phyloP scores from a whole-genome alignment of 2,329 filamentous ascomycete genomes.

The Neospermospora avenae region DNA sequence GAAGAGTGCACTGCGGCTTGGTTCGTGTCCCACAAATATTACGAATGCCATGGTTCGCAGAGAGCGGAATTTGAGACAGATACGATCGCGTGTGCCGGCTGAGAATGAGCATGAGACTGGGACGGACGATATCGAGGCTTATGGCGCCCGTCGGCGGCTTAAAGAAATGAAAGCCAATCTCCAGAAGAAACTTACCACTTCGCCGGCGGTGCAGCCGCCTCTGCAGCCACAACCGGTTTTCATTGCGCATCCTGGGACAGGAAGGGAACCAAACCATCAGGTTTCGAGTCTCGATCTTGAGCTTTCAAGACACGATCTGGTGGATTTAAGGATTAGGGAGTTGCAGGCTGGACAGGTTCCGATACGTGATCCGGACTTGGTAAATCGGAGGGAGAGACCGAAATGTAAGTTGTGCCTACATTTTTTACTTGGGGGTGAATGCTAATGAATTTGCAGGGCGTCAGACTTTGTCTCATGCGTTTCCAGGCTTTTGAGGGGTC shows the following conservation, averaged over 20 bases:
- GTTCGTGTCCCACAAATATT: constrained; percentile 63
- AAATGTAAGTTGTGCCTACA: constrained; percentile 20
- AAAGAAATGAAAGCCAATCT: constrained; percentile 13
- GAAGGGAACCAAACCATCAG: not conserved
- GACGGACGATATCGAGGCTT: constrained; percentile 6
- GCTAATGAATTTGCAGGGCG: constrained; percentile 23
- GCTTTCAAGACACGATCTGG: constrained; percentile 21
- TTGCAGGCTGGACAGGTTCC: constrained; percentile 22
- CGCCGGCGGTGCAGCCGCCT: constrained; percentile 5
- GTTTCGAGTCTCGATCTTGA: constrained; percentile 6
- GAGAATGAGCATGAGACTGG: constrained; percentile 21
- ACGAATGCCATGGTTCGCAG: constrained; percentile 85
- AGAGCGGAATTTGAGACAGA: constrained; percentile 64
- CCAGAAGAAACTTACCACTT: constrained; percentile 8
- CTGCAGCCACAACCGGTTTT: constrained; percentile 17
- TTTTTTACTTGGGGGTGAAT: not conserved
- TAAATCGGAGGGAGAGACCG: constrained; percentile 14
- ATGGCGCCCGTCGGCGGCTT: constrained; percentile 9
- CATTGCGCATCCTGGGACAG: constrained; percentile 10
- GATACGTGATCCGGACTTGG: constrained; percentile 28
- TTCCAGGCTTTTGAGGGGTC: constrained; percentile 29
- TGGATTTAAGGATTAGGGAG: constrained; percentile 28
- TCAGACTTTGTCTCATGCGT: constrained; percentile 22
- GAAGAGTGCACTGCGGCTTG: constrained; percentile 68
- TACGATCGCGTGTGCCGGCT: constrained; percentile 27